Evolutionary conservation across 208 protist genomes (phyloP).

Genomic region (Trypanosomatidae sp.): DNA sequence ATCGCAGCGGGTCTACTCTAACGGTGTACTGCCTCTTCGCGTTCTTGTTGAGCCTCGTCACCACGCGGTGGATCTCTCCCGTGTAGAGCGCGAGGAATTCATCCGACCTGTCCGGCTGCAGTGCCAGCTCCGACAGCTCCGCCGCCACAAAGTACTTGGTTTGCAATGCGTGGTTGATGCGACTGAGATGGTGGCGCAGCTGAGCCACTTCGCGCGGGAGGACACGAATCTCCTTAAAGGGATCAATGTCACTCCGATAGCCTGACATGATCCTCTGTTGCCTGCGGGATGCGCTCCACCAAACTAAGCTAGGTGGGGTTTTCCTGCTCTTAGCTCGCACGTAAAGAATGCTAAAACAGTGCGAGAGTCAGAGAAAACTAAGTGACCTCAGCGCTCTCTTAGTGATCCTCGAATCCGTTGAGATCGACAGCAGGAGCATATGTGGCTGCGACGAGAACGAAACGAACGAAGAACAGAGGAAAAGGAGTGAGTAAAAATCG

Average conservation of each 20-base stretch:
- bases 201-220: conserved; percentile 59
- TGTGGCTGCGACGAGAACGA: neutral
- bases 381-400: neutral
- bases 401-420: neutral
- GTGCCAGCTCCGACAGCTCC: conserved; percentile 62
- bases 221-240: conserved; percentile 70
- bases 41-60: conserved; percentile 55
- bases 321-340: neutral
- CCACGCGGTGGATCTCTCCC: conserved; percentile 56
- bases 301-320: neutral
- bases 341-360: neutral
- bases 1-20: conserved; percentile 53
- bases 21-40: conserved; percentile 62
- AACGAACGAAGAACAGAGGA: neutral
- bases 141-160: conserved; percentile 59
- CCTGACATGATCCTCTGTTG: conserved; percentile 12
- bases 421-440: neutral
- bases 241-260: conserved; percentile 38
- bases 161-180: conserved; percentile 76
- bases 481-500: neutral
- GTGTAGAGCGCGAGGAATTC: conserved; percentile 75
- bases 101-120: conserved; percentile 56
- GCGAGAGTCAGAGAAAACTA: neutral
- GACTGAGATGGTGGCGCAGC: conserved; percentile 60
- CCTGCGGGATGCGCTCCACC: neutral